Evolutionary conservation across 1,284 basidiomycete genomes (phyloP), one percentile per base, ranked within the genome.

Genomic region (Hortiboletus rubellus): DNA sequence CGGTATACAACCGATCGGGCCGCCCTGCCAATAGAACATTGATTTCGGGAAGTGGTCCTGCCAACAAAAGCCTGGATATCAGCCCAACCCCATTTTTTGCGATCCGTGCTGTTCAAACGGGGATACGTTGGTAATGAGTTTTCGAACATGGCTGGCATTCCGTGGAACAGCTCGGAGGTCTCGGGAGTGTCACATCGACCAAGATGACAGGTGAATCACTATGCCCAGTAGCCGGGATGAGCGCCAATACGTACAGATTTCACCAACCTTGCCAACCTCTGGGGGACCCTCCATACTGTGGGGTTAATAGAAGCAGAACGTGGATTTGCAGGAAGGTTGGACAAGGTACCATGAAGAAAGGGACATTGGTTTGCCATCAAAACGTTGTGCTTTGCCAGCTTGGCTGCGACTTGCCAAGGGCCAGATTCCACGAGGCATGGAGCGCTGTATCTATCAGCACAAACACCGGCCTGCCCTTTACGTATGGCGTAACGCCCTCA

Each of bases 341-440:
- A 27, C 1, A 46, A 17, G 7, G 14, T 8, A 50, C 31, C 27
- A 18, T 11, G 45, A 51, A 33, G 24, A n/a, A 14, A 33, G 2
- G 22, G 27, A 41, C 6, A 14, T 59, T 46, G 55, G 43, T 12
- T 50, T 36, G 34, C 3, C 47, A 57, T 53, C 43, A 54, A 57
- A 57, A 67, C 60, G 65, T 62, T 59, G 52, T 24, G 18, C 38
- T 46, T 44, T 33, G 41, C 51, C 47, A 46, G 17, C 22, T 37
- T 27, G n/a, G 40, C 61, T 53, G 53, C 31, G 43, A 43, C 17
- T 40, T 67, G 56, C 66, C 65, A 70, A 66, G 51, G 18, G 60
- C 57, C 65, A 66, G 37, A 33, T 2, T 46, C 44, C 67, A 70
- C 53, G 67, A 69, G 67, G 65, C 55, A 22, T 46, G 50, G 51